These are phyloP conservation scores for Microstegium vimineum DNA, from an alignment of 176 grass and related monocot genomes.

Conservation along the genomic window DNA sequence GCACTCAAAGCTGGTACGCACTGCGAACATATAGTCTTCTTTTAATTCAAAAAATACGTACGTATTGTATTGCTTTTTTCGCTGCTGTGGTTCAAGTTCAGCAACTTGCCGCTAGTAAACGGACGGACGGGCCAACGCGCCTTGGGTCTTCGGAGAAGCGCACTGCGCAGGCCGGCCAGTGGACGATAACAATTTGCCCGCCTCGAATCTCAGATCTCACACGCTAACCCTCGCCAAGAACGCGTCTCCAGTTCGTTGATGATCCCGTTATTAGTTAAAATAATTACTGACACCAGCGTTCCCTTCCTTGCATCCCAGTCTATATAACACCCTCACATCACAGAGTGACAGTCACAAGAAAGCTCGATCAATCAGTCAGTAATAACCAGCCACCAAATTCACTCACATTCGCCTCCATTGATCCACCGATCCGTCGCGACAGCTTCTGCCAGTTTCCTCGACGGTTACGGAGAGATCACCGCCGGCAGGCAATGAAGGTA, in stretches of 20 bases:
- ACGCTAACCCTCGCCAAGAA: not conserved
- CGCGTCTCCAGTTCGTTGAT: not conserved
- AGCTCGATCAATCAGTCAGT: not conserved
- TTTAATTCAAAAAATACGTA: no score
- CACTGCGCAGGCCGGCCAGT: not conserved
- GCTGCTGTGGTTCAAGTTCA: not conserved
- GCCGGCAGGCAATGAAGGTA: constrained; percentile 22
- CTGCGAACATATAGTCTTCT: not conserved
- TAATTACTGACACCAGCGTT: not conserved
- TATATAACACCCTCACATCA: not conserved
- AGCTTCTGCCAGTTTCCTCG: not conserved
- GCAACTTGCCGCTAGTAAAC: not conserved
- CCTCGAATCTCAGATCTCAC: not conserved
- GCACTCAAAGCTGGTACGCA: not conserved
- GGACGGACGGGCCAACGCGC: not conserved
- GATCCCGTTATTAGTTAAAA: not conserved
- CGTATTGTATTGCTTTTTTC: no score
- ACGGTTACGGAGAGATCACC: not conserved
- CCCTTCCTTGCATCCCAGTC: not conserved
- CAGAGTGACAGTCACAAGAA: not conserved
- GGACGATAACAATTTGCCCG: not conserved
- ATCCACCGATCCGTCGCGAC: not conserved
- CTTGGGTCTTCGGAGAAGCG: not conserved
- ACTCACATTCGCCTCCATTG: not conserved
- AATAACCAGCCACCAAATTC: not conserved